Base-by-base conservation (phyloP, 108 stramenopile species). In the Nannochloropsis salina region DNA sequence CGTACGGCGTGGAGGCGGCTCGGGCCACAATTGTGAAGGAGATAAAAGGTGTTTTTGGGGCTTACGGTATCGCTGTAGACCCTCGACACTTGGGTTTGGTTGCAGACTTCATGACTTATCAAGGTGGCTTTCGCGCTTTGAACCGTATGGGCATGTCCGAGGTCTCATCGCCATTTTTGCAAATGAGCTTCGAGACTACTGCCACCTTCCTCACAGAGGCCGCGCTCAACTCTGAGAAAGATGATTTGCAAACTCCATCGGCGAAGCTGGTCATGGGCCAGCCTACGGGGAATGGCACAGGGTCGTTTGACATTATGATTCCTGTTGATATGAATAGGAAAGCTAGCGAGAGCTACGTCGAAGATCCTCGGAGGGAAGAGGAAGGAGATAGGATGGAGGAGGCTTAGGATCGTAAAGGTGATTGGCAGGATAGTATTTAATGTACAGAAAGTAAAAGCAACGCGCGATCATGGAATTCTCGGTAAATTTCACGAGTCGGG, bases 161-260 rank as follows among this genome's bases (percentile, higher is more conserved):
- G 41, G 89, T 92, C 80, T 92, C 94, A 44, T 96, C 96, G 9
- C 92, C 97, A 10, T 98, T 97, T 86, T 90, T 98, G 82, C 97
- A 98, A 88, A 99, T 99, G 98, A 96, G 95, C 90, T 99, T 97
- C 87, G 99, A 99, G 93, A 99, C 98, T 9, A 99, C 98, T 22
- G 93, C 95, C 2, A 92, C 92, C 1, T 99, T 99, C 90, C 93
- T 99, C 91, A 94, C 94, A 6, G 91, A 95, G 42, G 98, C 99
- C 41, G 97, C 98, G 1, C 42, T 95, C 41, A 90, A 92, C 40
- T 90, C 90, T 22, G 86, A 91, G 61, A 88, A 86, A 42, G 98
- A 99, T 81, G 83, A 88, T 8, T 88, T 97, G 83, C 91, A 90
- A 86, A 94, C 94, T 42, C 97, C 98, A 18, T 96, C 96, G 85